Evolutionary conservation across 75 land plant species (phyloP).

Genomic region (Pinus albicaulis): DNA sequence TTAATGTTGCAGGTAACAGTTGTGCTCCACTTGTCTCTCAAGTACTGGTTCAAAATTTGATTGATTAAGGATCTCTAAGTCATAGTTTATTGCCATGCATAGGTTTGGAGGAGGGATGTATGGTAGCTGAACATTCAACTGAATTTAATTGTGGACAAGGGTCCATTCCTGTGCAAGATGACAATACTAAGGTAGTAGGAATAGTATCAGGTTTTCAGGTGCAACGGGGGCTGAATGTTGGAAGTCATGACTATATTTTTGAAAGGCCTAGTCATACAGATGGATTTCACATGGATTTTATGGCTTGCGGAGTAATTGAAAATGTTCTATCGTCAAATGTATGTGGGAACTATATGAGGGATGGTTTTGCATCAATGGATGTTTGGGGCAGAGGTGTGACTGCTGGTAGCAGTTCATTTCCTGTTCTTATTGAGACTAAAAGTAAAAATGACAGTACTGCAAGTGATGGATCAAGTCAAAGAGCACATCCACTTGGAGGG

Average conservation of each 20-base stretch:
- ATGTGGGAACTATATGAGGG: background rate
- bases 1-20: constrained; percentile 1
- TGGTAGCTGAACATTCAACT: background rate
- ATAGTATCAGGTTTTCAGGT: background rate
- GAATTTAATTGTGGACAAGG: background rate
- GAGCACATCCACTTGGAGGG: no score
- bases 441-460: background rate
- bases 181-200: background rate
- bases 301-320: background rate
- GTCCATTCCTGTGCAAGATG: background rate
- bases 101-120: background rate
- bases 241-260: background rate
- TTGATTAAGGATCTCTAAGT: background rate
- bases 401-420: background rate
- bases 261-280: background rate
- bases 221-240: constrained; percentile 4
- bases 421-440: background rate
- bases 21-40: background rate
- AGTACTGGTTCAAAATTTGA: background rate
- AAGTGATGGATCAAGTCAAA: background rate
- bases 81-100: background rate
- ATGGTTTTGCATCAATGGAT: background rate
- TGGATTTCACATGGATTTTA: background rate
- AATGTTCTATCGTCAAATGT: background rate
- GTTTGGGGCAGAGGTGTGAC: background rate